phyloP scores from a whole-genome alignment of 768 basidiomycete species.

The Pilatotrama ljubarskyi region DNA sequence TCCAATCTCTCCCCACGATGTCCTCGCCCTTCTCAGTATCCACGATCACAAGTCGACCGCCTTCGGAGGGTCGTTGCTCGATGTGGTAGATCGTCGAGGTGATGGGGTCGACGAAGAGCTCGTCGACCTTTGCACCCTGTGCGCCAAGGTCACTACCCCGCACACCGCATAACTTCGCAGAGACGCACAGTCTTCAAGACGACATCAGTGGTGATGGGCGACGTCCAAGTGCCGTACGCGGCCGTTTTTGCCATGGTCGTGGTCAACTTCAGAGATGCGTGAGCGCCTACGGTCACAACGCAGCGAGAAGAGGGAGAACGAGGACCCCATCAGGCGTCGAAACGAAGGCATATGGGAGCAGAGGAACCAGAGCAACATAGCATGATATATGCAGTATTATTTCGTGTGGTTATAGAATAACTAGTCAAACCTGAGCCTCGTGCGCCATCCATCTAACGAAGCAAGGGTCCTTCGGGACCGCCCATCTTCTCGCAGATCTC shows the following conservation, averaged over 20 bases:
- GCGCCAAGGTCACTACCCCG: neutral
- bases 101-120: slow-evolving; percentile 40
- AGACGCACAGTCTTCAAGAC: slow-evolving; percentile 46
- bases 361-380: neutral
- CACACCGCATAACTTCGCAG: neutral
- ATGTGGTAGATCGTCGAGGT: slow-evolving; percentile 50
- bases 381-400: slow-evolving; percentile 17
- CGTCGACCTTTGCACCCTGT: slow-evolving; percentile 10
- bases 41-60: slow-evolving; percentile 58
- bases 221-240: slow-evolving; percentile 65
- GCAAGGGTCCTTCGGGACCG: slow-evolving; percentile 40
- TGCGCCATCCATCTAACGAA: slow-evolving; percentile 20
- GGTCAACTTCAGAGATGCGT: neutral
- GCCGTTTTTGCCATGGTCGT: slow-evolving; percentile 33
- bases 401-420: slow-evolving; percentile 18
- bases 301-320: neutral
- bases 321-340: neutral
- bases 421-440: slow-evolving; percentile 12
- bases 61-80: slow-evolving; percentile 60
- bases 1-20: slow-evolving; percentile 54
- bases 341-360: neutral
- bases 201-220: slow-evolving; percentile 53
- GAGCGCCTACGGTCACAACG: neutral
- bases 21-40: slow-evolving; percentile 50
- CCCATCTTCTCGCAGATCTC: slow-evolving; percentile 51